phyloP scores from a whole-genome alignment of 2,329 filamentous ascomycete species.

The Kalaharituber pfeilii region DNA sequence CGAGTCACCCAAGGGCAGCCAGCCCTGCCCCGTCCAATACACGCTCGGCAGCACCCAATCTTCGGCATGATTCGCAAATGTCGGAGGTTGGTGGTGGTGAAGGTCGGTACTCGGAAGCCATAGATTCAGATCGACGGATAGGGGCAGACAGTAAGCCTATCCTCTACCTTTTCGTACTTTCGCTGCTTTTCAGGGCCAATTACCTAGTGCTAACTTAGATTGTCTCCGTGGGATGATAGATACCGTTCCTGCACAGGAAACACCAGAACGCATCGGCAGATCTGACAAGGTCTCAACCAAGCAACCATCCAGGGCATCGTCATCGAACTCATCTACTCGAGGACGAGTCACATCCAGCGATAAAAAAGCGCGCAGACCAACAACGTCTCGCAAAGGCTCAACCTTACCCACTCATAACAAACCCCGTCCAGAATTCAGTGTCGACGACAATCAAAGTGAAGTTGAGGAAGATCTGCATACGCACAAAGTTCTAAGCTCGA shows the following conservation, averaged over 20 bases:
- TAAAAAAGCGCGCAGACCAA: constrained; percentile 13
- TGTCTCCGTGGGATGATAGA: background rate
- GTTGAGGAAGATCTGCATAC: constrained; percentile 32
- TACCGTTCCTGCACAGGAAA: no score
- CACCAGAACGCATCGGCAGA: constrained; percentile 6
- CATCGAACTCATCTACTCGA: constrained; percentile 13
- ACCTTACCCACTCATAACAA: constrained; percentile 14
- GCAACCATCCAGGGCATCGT: constrained; percentile 17
- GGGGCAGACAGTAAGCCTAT: background rate
- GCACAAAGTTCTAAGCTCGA: constrained; percentile 21
- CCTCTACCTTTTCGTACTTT: background rate
- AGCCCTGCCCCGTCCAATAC: background rate
- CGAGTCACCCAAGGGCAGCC: background rate
- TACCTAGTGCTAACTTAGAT: background rate
- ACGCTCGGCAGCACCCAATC: background rate
- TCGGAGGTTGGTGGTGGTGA: constrained; percentile 11
- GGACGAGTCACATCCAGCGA: constrained; percentile 12
- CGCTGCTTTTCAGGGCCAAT: background rate
- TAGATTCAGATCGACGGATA: constrained; percentile 10
- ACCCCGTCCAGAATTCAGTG: constrained; percentile 45
- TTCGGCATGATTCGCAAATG: constrained; percentile 10
- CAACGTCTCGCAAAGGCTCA: constrained; percentile 13
- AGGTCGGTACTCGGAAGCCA: constrained; percentile 12
- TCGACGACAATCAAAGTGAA: constrained; percentile 46
- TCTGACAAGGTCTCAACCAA: constrained; percentile 8